Evolutionary conservation across 768 basidiomycete genomes (phyloP), one percentile per base, ranked within the genome.

Genomic region (Phallus indusiatus): DNA sequence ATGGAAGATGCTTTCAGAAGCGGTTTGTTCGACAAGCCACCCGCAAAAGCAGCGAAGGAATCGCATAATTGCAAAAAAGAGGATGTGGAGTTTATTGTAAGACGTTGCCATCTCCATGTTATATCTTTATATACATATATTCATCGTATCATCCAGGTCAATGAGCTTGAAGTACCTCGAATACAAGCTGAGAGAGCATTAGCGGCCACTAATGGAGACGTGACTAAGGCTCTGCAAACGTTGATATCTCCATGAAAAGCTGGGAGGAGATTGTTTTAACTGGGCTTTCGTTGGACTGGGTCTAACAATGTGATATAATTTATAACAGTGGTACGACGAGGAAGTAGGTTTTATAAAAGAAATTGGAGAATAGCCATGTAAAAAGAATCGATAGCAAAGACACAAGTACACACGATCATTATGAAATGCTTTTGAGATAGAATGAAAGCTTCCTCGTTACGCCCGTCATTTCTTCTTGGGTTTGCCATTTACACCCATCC

Each of bases 81-180:
- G 61, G 84, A 86, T 63, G 70, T 86, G 1, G 84, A 88, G 53
- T 62, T 86, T 8, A 78, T 88, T 53, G 86, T 86, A 62, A 61
- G 80, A 70, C 24, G 24, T 61, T 57, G 20, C 6, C 24, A 34
- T 48, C 24, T 57, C 21, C 46, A 33, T 24, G 1, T 50, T 24
- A 12, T n/a, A 35, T 34, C 47, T 50, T 33, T 55, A 18, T 56
- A 85, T 83, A 74, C 84, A 10, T 59, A 16, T 48, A 54, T 21
- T 57, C 28, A 28, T 37, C 22, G 2, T 53, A 14, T n/a, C 47
- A 34, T 53, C 16, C 55, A 85, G 85, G 75, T 85, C 11, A 74
- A 76, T 62, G 85, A 88, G 70, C 79, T 88, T 59, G 85, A 86
- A 63, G 78, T 85, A 54, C 66, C 83, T 1, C 75, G 79, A 53